Percentiles rank a stretch among this genome's conserved stretches.
Conservation (phyloP, 805 yeast species). For the Candida sanyiensis region DNA sequence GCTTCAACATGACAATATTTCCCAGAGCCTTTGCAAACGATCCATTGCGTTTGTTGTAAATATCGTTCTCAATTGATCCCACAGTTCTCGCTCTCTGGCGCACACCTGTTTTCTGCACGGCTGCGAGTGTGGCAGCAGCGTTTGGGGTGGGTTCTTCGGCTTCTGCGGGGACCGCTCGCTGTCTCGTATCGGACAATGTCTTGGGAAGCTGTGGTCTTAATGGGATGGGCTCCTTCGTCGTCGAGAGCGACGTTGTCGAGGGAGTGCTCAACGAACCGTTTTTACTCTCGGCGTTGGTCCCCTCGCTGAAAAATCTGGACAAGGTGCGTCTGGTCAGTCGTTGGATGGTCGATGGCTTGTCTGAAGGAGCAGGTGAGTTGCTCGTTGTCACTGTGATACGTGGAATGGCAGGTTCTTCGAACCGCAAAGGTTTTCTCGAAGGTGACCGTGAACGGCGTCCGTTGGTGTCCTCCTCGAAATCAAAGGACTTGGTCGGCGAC, state of each 20-base stretch:
- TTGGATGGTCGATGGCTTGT: slow-evolving; percentile 12
- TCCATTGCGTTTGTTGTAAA: slow-evolving; percentile 30
- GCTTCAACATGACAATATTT: slow-evolving; percentile 30
- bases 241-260: neutral
- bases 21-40: slow-evolving; percentile 34
- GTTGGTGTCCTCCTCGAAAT: slow-evolving; percentile 5
- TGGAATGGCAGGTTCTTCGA: slow-evolving; percentile 6
- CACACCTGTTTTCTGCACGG: no score
- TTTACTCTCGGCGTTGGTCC: neutral
- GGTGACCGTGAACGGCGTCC: neutral
- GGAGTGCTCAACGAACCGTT: neutral
- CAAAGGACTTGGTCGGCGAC: slow-evolving; percentile 19
- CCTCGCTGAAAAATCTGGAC: slow-evolving; percentile 18
- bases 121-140: no score
- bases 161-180: neutral
- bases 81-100: slow-evolving; percentile 24
- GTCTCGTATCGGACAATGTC: slow-evolving; percentile 16
- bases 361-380: slow-evolving; percentile 1
- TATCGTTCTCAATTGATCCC: slow-evolving; percentile 23
- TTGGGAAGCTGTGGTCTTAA: slow-evolving; percentile 13
- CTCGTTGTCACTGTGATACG: slow-evolving; percentile 7
- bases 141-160: slow-evolving; percentile 1
- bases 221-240: neutral
- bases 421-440: slow-evolving; percentile 1
- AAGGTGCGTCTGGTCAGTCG: slow-evolving; percentile 15